phyloP scores from a whole-genome alignment of 495 filamentous ascomycete species.

The Aspergillus baeticus region DNA sequence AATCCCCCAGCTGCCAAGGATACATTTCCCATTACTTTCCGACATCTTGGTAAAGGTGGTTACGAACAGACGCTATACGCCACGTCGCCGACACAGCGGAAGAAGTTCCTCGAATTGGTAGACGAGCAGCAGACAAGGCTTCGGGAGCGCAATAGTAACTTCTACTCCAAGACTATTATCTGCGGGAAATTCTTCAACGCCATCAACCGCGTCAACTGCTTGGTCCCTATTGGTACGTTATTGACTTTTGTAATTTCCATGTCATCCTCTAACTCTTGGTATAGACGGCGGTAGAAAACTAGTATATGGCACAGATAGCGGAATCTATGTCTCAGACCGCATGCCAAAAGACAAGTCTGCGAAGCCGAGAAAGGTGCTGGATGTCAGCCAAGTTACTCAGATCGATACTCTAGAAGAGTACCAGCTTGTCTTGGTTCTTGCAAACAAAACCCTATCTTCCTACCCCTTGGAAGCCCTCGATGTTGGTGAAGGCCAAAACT shows the following conservation, averaged over 20 bases:
- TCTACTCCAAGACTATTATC: constrained; percentile 87
- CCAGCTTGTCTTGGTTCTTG: constrained; percentile 83
- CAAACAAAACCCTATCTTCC: constrained; percentile 86
- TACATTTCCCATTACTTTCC: constrained; percentile 89
- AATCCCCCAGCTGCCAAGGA: constrained; percentile 60
- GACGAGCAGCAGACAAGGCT: constrained; percentile 85
- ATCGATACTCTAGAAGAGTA: constrained; percentile 97
- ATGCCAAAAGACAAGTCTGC: constrained; percentile 76
- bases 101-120: constrained; percentile 96
- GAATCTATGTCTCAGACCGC: constrained; percentile 88
- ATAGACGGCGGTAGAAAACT: constrained; percentile 92
- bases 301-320: constrained; percentile 88
- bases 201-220: constrained; percentile 84
- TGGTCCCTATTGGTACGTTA: constrained; percentile 78
- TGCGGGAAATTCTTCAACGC: constrained; percentile 81
- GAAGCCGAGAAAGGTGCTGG: constrained; percentile 80
- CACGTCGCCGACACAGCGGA: constrained; percentile 70
- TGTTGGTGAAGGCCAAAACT: constrained; percentile 67
- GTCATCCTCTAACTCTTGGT: constrained; percentile 3
- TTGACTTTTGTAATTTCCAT: not conserved
- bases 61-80: constrained; percentile 93
- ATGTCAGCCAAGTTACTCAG: constrained; percentile 84
- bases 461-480: constrained; percentile 85
- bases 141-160: constrained; percentile 77
- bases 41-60: constrained; percentile 92